Conservation (phyloP, 352 stramenopile species). For the Aphanomyces astaci region DNA sequence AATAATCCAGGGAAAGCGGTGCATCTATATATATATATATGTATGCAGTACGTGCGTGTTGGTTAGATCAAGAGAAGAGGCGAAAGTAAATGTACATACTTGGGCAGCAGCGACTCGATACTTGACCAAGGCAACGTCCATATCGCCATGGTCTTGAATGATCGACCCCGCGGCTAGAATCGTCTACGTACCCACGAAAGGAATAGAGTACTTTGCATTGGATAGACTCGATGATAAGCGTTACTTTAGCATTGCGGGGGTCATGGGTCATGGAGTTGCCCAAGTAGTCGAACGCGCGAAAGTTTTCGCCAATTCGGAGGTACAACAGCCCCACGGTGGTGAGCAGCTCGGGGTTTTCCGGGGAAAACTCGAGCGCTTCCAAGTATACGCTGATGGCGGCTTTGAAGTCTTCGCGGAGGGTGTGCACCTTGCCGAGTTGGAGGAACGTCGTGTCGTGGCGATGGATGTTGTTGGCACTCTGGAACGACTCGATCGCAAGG, state of each 20-base stretch:
- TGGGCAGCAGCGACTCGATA: slow-evolving; percentile 88
- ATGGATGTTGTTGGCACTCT: slow-evolving; percentile 87
- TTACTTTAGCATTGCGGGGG: slow-evolving; percentile 72
- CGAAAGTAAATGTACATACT: background rate
- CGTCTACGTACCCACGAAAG: slow-evolving; percentile 28
- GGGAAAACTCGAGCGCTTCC: slow-evolving; percentile 89
- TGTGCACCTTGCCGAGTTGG: slow-evolving; percentile 87
- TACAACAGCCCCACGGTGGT: slow-evolving; percentile 88
- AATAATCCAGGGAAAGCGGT: too few species aligned
- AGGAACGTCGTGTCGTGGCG: slow-evolving; percentile 88
- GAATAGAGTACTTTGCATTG: background rate
- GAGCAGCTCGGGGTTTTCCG: slow-evolving; percentile 88
- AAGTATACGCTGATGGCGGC: slow-evolving; percentile 84
- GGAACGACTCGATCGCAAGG: slow-evolving; percentile 78
- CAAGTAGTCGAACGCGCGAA: slow-evolving; percentile 90
- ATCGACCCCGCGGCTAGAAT: slow-evolving; percentile 89
- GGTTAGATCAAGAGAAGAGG: background rate
- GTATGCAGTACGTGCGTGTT: too few species aligned
- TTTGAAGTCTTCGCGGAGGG: slow-evolving; percentile 75
- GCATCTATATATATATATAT: too few species aligned
- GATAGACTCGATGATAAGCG: background rate
- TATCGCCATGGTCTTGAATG: slow-evolving; percentile 90
- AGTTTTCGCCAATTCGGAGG: slow-evolving; percentile 84
- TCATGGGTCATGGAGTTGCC: slow-evolving; percentile 90
- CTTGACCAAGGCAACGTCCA: slow-evolving; percentile 92